Percentiles rank a stretch among this genome's conserved stretches.
Conservation (phyloP, 2,329 filamentous ascomycete genomes). For the Diaporthe citrichinensis region DNA sequence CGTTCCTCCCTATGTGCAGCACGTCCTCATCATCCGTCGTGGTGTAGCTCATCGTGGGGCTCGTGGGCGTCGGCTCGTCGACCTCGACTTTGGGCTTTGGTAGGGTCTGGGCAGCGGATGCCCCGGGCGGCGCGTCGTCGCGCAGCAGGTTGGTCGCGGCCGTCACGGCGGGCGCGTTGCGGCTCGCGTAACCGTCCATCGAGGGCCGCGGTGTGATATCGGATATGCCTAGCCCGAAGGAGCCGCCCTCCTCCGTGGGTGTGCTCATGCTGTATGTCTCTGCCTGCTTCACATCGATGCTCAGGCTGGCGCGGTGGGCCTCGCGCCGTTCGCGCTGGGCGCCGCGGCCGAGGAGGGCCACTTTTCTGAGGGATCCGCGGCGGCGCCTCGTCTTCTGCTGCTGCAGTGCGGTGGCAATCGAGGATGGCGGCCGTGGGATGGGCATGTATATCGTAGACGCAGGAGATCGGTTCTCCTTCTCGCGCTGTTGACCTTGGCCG, state of each 20-base stretch:
- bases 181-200: slow-evolving; percentile 61
- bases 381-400: slow-evolving; percentile 75
- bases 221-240: slow-evolving; percentile 63
- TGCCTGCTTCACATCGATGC: slow-evolving; percentile 57
- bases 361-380: slow-evolving; percentile 89
- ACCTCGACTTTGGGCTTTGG: slow-evolving; percentile 39
- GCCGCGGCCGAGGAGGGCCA: slow-evolving; percentile 83
- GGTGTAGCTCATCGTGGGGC: slow-evolving; percentile 73
- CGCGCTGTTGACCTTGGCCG: slow-evolving; percentile 33
- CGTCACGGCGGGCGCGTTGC: slow-evolving; percentile 44
- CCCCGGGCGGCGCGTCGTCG: slow-evolving; percentile 36
- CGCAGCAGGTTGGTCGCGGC: slow-evolving; percentile 38
- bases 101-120: neutral
- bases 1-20: slow-evolving; percentile 71
- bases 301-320: slow-evolving; percentile 56
- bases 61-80: slow-evolving; percentile 55
- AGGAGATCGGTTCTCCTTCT: slow-evolving; percentile 34
- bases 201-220: slow-evolving; percentile 62
- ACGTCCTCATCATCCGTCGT: slow-evolving; percentile 89
- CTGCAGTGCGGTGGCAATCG: slow-evolving; percentile 58
- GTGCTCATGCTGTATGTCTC: slow-evolving; percentile 39
- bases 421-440: slow-evolving; percentile 51
- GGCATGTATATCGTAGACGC: slow-evolving; percentile 44
- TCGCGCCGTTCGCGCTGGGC: slow-evolving; percentile 73
- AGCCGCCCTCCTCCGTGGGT: slow-evolving; percentile 46